phyloP scores from a whole-genome alignment of 306 rosid genomes.

The Pueraria montana region DNA sequence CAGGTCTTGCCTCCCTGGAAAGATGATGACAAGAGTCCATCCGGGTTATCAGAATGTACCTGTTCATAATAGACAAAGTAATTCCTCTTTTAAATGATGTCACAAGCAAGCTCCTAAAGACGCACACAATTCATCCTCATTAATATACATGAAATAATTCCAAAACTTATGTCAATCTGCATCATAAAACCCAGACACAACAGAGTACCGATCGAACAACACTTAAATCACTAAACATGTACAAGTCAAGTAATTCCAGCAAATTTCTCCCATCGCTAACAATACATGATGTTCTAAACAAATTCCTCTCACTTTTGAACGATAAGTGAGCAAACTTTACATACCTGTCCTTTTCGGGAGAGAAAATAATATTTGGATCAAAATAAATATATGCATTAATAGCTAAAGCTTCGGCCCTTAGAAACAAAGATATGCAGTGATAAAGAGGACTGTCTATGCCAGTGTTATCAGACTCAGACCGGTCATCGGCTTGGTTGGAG shows the following conservation, averaged over 20 bases:
- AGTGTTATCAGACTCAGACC: too few relatives aligned
- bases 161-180: too few relatives aligned
- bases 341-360: not conserved
- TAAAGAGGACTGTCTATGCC: too few relatives aligned
- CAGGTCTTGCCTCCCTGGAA: conserved; percentile 63
- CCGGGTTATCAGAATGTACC: conserved; percentile 97
- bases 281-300: not conserved
- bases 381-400: not conserved
- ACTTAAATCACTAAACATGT: conserved; percentile 21
- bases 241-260: not conserved
- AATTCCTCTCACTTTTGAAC: not conserved
- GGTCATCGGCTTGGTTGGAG: too few relatives aligned
- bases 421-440: too few relatives aligned
- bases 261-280: not conserved
- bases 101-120: too few relatives aligned
- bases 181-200: too few relatives aligned
- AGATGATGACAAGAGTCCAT: conserved; percentile 93
- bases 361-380: not conserved
- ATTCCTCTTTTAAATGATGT: conserved; percentile 18
- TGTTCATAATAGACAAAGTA: conserved; percentile 54
- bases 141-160: too few relatives aligned
- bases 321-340: not conserved
- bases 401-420: not conserved
- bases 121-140: too few relatives aligned
- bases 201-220: too few relatives aligned